Percentiles rank a stretch among this genome's conserved stretches.
phyloP scores from a whole-genome alignment of 106 monocot genomes.

The Dendrobium nobile region DNA sequence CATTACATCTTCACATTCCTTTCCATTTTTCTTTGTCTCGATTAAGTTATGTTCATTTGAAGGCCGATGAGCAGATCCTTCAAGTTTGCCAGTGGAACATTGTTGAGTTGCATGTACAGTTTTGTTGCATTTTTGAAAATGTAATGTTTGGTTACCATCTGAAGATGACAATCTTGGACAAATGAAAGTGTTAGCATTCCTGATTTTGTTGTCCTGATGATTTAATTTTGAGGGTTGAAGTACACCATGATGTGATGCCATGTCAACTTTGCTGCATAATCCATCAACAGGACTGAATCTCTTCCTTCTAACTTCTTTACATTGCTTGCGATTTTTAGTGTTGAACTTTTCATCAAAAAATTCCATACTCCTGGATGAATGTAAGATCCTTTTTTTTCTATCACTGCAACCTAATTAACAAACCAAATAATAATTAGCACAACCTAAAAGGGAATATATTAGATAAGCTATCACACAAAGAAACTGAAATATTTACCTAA shows the following conservation, averaged over 20 bases:
- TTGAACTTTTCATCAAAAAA: too few relatives aligned
- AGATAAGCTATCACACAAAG: neutral
- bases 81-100: too few relatives aligned
- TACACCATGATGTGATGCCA: too few relatives aligned
- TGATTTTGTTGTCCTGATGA: conserved; percentile 11
- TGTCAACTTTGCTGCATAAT: too few relatives aligned
- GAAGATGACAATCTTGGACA: conserved; percentile 8
- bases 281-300: too few relatives aligned
- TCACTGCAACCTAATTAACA: conserved; percentile 22
- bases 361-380: neutral
- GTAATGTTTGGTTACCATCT: neutral
- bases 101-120: neutral
- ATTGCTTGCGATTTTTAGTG: too few relatives aligned
- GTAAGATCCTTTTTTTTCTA: conserved; percentile 17
- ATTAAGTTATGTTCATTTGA: too few relatives aligned
- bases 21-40: too few relatives aligned
- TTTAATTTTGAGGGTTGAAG: neutral
- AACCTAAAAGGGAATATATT: neutral
- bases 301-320: too few relatives aligned
- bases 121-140: conserved; percentile 9
- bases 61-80: too few relatives aligned
- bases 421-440: neutral
- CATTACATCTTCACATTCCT: too few relatives aligned
- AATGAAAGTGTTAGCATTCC: neutral
- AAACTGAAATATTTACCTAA: conserved; percentile 14